Percentiles rank a stretch among this genome's conserved stretches.
Conservation (phyloP, 2,329 filamentous ascomycete species). For the Periconia sp. region DNA sequence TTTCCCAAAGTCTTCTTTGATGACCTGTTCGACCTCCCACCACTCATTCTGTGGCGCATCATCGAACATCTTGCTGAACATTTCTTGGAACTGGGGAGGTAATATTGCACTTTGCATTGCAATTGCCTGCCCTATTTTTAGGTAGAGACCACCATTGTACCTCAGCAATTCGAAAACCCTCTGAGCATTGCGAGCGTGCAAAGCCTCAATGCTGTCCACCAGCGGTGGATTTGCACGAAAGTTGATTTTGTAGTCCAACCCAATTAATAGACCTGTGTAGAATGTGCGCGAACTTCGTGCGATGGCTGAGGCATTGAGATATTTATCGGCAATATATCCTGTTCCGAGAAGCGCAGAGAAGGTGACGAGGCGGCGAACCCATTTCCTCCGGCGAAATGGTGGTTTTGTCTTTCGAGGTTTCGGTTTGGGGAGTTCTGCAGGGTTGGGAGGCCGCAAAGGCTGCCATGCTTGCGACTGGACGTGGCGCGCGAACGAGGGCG, state of each 20-base stretch:
- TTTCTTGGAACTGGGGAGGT: constrained; percentile 91
- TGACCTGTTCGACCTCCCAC: constrained; percentile 81
- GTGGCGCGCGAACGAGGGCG: constrained; percentile 22
- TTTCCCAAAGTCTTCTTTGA: constrained; percentile 82
- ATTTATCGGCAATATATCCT: constrained; percentile 69
- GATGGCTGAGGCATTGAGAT: constrained; percentile 77
- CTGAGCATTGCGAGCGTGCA: constrained; percentile 83
- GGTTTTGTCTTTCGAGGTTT: constrained; percentile 62
- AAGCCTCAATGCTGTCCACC: constrained; percentile 70
- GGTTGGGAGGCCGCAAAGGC: constrained; percentile 67
- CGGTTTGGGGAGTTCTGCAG: constrained; percentile 68
- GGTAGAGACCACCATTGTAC: constrained; percentile 86
- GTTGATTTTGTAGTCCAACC: constrained; percentile 94
- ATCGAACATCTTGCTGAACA: constrained; percentile 97
- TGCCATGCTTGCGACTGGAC: constrained; percentile 43
- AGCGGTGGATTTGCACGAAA: constrained; percentile 78
- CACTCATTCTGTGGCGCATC: constrained; percentile 93
- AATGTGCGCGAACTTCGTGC: constrained; percentile 82
- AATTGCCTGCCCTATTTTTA: constrained; percentile 98
- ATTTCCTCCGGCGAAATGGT: constrained; percentile 71
- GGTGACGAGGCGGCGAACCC: constrained; percentile 72
- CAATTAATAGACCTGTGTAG: constrained; percentile 74
- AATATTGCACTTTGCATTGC: constrained; percentile 96
- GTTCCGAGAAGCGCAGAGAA: constrained; percentile 61
- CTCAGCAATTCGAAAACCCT: constrained; percentile 79